These are phyloP conservation scores for Colletotrichum sp. DNA, from an alignment of 2,329 filamentous ascomycete species.

Conservation along the genomic window DNA sequence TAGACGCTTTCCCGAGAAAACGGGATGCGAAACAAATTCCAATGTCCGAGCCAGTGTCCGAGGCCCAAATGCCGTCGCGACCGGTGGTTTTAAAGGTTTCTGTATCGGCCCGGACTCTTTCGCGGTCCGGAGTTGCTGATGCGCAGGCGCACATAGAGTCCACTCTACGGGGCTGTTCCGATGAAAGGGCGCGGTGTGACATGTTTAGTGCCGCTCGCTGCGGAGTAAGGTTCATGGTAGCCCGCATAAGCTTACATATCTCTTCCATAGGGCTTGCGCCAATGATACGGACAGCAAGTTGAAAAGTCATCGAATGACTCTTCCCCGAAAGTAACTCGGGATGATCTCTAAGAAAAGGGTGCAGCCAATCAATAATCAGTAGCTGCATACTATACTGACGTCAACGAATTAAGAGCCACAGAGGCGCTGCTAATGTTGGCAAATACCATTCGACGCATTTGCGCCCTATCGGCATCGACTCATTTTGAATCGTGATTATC, in stretches of 20 bases:
- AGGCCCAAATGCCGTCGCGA: neutral
- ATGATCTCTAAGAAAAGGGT: neutral
- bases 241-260: neutral
- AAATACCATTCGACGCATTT: neutral
- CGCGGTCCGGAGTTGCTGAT: neutral
- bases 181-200: neutral
- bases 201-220: neutral
- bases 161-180: neutral
- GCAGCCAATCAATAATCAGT: neutral
- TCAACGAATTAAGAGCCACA: neutral
- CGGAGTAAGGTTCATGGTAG: neutral
- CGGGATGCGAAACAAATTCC: neutral
- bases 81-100: neutral
- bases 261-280: neutral
- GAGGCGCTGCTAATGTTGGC: neutral
- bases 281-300: neutral
- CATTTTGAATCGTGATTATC: neutral
- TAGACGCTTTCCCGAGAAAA: neutral
- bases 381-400: neutral
- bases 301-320: neutral
- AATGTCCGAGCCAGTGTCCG: neutral
- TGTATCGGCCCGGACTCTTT: neutral
- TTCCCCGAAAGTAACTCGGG: neutral
- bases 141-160: neutral
- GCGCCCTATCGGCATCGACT: accelerated